These are phyloP conservation scores for Diplocarpon mali DNA, from an alignment of 2,329 filamentous ascomycete genomes.

Conservation along the genomic window DNA sequence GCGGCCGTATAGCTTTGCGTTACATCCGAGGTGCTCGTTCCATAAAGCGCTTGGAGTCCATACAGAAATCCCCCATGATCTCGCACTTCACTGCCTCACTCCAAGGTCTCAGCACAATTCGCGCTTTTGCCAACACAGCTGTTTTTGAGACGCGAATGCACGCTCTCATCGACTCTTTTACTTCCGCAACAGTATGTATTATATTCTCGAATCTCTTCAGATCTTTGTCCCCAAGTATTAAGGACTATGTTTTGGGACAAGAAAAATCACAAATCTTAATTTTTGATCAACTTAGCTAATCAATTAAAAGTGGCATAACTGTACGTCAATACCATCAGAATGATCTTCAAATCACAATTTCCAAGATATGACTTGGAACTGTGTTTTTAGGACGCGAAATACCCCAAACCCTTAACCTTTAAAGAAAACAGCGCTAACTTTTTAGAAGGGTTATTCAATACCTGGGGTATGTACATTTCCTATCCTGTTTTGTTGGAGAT, in stretches of 20 bases:
- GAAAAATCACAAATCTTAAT: too few species aligned
- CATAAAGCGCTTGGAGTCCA: constrained; percentile 64
- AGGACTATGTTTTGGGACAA: too few species aligned
- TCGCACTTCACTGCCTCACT: constrained; percentile 58
- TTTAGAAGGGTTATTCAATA: constrained; percentile 32
- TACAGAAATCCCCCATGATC: constrained; percentile 64
- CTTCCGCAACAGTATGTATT: constrained; percentile 56
- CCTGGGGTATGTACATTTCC: constrained; percentile 45
- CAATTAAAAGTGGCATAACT: too few species aligned
- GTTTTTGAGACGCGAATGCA: constrained; percentile 60
- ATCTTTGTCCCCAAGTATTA: too few species aligned
- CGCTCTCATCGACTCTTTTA: constrained; percentile 51
- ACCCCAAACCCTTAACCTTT: too few species aligned
- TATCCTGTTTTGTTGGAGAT: too few species aligned
- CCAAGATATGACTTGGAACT: too few species aligned
- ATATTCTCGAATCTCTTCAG: background rate
- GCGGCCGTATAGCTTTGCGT: constrained; percentile 7
- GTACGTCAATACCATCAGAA: too few species aligned
- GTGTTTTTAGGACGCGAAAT: too few species aligned
- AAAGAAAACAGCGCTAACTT: too few species aligned
- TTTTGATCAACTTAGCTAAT: too few species aligned
- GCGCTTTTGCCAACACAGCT: constrained; percentile 58
- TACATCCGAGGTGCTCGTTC: constrained; percentile 61
- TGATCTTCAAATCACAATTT: too few species aligned
- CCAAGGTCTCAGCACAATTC: constrained; percentile 60